Percentiles rank a stretch among this genome's conserved stretches.
Evolutionary conservation across 2,329 filamentous ascomycete genomes (phyloP).

Genomic region (Metarhizium rileyi): DNA sequence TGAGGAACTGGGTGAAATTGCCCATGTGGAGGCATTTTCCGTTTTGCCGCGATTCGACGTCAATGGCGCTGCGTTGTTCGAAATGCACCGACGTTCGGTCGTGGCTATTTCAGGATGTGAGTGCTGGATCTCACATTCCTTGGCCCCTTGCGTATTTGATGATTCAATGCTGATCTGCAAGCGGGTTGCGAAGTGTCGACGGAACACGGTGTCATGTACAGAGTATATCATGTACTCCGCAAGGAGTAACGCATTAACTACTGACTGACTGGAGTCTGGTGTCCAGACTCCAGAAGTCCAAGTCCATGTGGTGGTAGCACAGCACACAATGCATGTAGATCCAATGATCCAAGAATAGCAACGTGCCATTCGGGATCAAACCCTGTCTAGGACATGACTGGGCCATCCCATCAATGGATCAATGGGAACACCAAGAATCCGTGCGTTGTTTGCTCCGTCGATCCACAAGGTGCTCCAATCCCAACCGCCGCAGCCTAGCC

Average conservation of each 20-base stretch:
- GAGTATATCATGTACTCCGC: too few relatives aligned
- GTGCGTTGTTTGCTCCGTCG: too few relatives aligned
- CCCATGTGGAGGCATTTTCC: not conserved
- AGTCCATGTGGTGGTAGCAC: not conserved
- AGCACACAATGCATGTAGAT: not conserved
- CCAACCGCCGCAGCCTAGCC: not conserved
- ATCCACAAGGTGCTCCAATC: not conserved
- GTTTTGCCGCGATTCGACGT: not conserved
- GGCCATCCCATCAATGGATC: not conserved
- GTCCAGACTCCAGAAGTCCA: too few relatives aligned
- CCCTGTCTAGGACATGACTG: not conserved
- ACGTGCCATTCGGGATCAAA: not conserved
- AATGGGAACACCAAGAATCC: too few relatives aligned
- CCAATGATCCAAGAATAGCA: conserved; percentile 1
- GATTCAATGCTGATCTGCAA: too few relatives aligned
- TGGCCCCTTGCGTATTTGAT: not conserved
- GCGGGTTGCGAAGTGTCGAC: too few relatives aligned
- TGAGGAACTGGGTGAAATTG: not conserved
- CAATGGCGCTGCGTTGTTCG: not conserved
- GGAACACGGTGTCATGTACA: not conserved
- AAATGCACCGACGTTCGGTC: not conserved
- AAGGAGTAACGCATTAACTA: too few relatives aligned
- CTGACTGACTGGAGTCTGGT: too few relatives aligned
- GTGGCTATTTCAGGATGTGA: not conserved
- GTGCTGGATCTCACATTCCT: not conserved